Evolutionary conservation across 2,329 filamentous ascomycete genomes (phyloP), one percentile per base, ranked within the genome.

Genomic region (Cladophialophora yegresii): DNA sequence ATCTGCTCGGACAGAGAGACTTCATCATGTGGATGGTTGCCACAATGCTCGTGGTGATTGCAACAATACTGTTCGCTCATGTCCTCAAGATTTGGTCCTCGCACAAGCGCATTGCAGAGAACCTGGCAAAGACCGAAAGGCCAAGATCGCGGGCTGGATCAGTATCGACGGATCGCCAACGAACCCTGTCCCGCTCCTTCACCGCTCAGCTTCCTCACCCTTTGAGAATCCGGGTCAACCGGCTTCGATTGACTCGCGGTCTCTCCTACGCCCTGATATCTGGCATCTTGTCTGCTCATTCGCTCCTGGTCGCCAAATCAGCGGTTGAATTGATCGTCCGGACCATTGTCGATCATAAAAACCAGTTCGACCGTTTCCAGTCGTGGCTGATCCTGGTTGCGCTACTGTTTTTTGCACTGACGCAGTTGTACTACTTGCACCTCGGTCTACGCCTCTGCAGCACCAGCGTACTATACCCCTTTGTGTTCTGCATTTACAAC

Each of bases 401-500:
- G 6, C 88, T 99, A 58, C 83, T 97, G 64, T 82, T 84, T 3
- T 83, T 98, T 66, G 93, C 95, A 4, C 84, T 99, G 51, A 90
- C 88, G 51, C 95, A 99, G 77, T 85, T 99, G 5, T 99, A 96
- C 79, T 98, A 96, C 77, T 86, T 99, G 66, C 95, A 99, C 75
- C 87, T 91, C 50, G 95, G 95, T 59, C 84, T 99, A 67, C 96
- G 96, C 78, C 84, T 99, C 58, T 92, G 96, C 76, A 97, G 93
- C 61, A 98, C 95, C 23, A 96, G 92, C 72, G 89, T 98, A 67
- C 83, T 99, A 70, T 99, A 99, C 77, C 95, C 95, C 4, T 88
- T 98, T 71, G 93, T 98, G 45, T 99, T 99, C 78, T 99, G 95
- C 83, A 87, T 98, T 69, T 99, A 98, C 83, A 99, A 99, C 82